These are phyloP conservation scores for Ambrosiella xylebori DNA, from an alignment of 2,329 filamentous ascomycete genomes.

Conservation along the genomic window DNA sequence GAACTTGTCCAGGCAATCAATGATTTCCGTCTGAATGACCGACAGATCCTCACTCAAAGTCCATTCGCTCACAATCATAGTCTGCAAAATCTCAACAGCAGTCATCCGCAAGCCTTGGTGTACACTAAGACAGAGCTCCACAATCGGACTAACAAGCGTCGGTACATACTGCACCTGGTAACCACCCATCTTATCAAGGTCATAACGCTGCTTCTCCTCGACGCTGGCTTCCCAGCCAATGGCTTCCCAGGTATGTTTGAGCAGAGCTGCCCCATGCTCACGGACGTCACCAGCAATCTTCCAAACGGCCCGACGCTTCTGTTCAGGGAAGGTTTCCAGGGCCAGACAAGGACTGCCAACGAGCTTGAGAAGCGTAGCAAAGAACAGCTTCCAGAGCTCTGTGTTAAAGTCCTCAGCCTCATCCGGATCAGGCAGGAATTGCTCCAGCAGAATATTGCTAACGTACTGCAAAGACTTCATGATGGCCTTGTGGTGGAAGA, in stretches of 20 bases:
- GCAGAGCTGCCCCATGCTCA: slow-evolving; percentile 72
- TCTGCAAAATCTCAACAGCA: slow-evolving; percentile 83
- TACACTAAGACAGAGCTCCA: slow-evolving; percentile 86
- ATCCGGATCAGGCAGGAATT: slow-evolving; percentile 73
- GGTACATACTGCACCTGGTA: slow-evolving; percentile 98
- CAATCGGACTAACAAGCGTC: slow-evolving; percentile 73
- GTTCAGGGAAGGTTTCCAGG: slow-evolving; percentile 88
- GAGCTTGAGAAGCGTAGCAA: slow-evolving; percentile 72
- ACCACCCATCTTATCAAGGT: slow-evolving; percentile 70
- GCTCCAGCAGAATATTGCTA: slow-evolving; percentile 60
- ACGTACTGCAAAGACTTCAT: slow-evolving; percentile 75
- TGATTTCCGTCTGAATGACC: slow-evolving; percentile 88
- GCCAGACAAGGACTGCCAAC: slow-evolving; percentile 79
- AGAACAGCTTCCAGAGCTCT: slow-evolving; percentile 85
- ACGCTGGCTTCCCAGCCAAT: slow-evolving; percentile 85
- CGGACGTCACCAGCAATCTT: slow-evolving; percentile 96
- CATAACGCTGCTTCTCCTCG: slow-evolving; percentile 65
- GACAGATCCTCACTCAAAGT: slow-evolving; percentile 81
- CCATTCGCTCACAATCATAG: slow-evolving; percentile 98
- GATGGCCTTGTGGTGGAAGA: slow-evolving; percentile 80
- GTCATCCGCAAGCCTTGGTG: slow-evolving; percentile 80
- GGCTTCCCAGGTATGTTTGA: slow-evolving; percentile 78
- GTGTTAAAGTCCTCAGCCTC: slow-evolving; percentile 86
- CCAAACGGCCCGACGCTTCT: slow-evolving; percentile 92
- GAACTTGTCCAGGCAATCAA: slow-evolving; percentile 75